Base-by-base conservation (phyloP, 2,329 filamentous ascomycete species). In the Teratosphaeria viscida region DNA sequence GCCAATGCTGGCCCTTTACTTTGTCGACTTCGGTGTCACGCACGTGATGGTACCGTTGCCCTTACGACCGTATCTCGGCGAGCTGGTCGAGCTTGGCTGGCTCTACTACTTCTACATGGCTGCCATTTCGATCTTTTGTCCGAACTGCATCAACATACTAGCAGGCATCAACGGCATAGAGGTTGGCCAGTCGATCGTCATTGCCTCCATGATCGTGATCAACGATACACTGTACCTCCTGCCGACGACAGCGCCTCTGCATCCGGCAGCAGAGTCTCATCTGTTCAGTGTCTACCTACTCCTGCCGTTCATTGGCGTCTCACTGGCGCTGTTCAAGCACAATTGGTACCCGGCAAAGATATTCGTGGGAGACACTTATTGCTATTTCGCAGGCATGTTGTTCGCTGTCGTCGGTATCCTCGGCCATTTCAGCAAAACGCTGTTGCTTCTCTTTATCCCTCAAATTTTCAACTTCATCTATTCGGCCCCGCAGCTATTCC, bases 121-220 rank as follows among this genome's bases (percentile, higher is more conserved):
- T 57, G 87, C 89, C 59, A 83, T 99, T 66, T 89, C 92, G 72
- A 99, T 99, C 74, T 99, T 99, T 79, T 95, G 91, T 67, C 92
- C 94, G 6, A 97, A 99, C 77, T 91, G 90, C 74, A 99, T 99
- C 82, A 99, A 99, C 79, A 99, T 99, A 77, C 80, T 99, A n/a
- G 94, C 94, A 0, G 94, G 94, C n/a, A 90, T 99, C 75, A 99
- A 99, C 74, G 94, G 94, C 59, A 94, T 99, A 72, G 94, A 99
- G 74, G 94, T 97, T 59, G 85, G 88, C 11, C 94, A 99, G 76
- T 96, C 91, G 61, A 79, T 99, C 63, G 89, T 96, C 64, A 90
- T 99, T 71, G 92, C 92, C 29, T 74, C 85, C 57, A 82, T 97
- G 56, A 84, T 99, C 65, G 83, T 87, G 61, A 77, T 90, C 72